Evolutionary conservation across 495 filamentous ascomycete genomes (phyloP), one percentile per base, ranked within the genome.

Genomic region (Apodospora peruviana): DNA sequence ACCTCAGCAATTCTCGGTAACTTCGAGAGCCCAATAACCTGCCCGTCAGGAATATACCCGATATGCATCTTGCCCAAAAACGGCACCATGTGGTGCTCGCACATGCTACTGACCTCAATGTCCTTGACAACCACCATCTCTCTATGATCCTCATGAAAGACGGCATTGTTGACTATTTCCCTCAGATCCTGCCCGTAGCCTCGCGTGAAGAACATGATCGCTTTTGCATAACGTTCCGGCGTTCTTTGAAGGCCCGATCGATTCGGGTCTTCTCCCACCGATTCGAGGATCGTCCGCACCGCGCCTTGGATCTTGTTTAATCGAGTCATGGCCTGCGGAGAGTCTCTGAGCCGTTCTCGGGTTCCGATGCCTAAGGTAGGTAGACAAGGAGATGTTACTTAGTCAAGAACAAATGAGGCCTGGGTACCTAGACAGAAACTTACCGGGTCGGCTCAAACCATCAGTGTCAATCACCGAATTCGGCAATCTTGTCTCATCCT

Each of bases 1-100:
- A 98, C 93, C 61, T 98, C 91, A 21, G 91, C 94, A 45, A 98
- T 88, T 37, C 93, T 82, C 12, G 91, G 93, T 37, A 98, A 74
- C 68, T 98, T 98, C 9, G 90, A 96, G 21, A 98, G 85, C 27
- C 93, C 94, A 29, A 98, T 86, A 32, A 98, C 94, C 42, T 68
- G 86, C 69, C 75, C 73, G 53, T 84, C 76, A 14, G 91, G 94
- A 48, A 98, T 96, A 63, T 97, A 98, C 23, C 93, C 94, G 58
- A 98, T 96, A 72, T 97, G 93, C 88, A 98, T 95, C 86, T 91
- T 96, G 50, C 93, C 94, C 5, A 79, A 90, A 61, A 98, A 98
- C 2, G 94, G 93, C 8, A 98, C 91, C 67, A 98, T 80, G 65
- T 98, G 94, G 66, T 98, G 93, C 69, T 98, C 93, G 74, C 94